Base-by-base conservation (phyloP, 768 basidiomycete genomes). In the Mycena rebaudengoi region DNA sequence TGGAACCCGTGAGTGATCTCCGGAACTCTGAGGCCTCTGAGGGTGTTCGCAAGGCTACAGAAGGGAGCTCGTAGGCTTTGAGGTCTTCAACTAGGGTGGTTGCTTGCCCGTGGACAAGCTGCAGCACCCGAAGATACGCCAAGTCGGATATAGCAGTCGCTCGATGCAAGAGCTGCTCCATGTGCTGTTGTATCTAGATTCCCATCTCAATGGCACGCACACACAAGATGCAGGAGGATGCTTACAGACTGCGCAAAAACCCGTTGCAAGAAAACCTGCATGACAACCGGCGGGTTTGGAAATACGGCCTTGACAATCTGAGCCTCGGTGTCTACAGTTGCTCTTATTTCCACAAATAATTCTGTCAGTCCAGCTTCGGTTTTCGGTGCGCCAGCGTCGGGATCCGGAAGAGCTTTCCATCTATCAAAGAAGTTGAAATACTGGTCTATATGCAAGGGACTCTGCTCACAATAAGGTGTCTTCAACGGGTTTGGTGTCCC, bases 291-390 rank as follows among this genome's bases (percentile, higher is more conserved):
- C 10, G 98, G 97, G 69, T 97, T 95, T 1, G 98, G 98, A 75
- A 99, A 99, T 13, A 99, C 98, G 4, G 96, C 97, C 75, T 98
- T 96, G 28, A 99, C 96, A 53, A 99, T 99, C 73, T 98, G 95
- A 0, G 94, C 91, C 77, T 99, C 98, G 58, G 97, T 96, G 32
- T 91, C 93, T 23, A 98, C 95, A 0, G 97, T 99, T 5, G 83
- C 82, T 40, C 95, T 84, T 59, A 99, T 98, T 75, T 99, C 96
- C 21, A 82, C 80, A 71, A 97, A 94, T 33, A 99, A 78, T 32
- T 90, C 91, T 7, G 83, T 81, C 33, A 99, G 78, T 10, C 94
- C 95, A 29, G 88, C 80, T 74, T 98, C 98, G 25, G 79, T 83
- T 62, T 87, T 91, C 0, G 98, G 96, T 1, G 94, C 81, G 40